Base-by-base conservation (phyloP, 2,329 filamentous ascomycete genomes). In the Aspergillus aculeatinus region DNA sequence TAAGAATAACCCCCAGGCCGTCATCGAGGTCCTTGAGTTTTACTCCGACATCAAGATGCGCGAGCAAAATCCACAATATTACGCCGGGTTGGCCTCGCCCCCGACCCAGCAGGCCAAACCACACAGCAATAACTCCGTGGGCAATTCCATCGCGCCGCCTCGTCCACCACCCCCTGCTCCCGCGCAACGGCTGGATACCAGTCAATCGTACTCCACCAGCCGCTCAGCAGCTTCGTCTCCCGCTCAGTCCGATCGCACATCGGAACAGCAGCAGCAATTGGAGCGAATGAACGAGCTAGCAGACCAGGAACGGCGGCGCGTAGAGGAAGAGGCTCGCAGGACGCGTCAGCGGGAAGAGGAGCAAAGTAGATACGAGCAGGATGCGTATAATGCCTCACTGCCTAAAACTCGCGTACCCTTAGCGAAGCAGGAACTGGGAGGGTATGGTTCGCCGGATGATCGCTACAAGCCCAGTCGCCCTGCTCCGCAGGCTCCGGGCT, bases 1-100 rank as follows among this genome's bases (percentile, higher is more conserved):
- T 77, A 92, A 96, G 78, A 93, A 95, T 72, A 97, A 99, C 72
- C 95, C 95, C 5, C 89, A 94, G 80, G 92, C 87, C 60, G 85
- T 81, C 27, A 82, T 87, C 54, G 87, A 89, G 72, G 87, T 88
- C 12, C 77, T 89, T 25, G 85, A 88, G 65, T 89, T 89, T 70
- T 89, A 89, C 73, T 87, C 85, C 3, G 86, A 89, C 72, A 87
- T 88, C 51, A 85, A 86, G 65, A 87, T 86, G 76, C 83, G 85
- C 55, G 82, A 85, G 58, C 83, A 88, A 57, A 83, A 88, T 62
- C 85, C 85, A 5, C 82, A 85, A 66, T 81, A 81, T 65, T 89
- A 85, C 67, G 74, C 81, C 16, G 84, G 82, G 53, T 77, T 85
- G 61, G 82, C 87, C 0, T 87, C 90, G 2, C 88, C 88, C 2